These are phyloP conservation scores for Forsythia suspensa DNA, from an alignment of 257 asterid species.

Conservation along the genomic window DNA sequence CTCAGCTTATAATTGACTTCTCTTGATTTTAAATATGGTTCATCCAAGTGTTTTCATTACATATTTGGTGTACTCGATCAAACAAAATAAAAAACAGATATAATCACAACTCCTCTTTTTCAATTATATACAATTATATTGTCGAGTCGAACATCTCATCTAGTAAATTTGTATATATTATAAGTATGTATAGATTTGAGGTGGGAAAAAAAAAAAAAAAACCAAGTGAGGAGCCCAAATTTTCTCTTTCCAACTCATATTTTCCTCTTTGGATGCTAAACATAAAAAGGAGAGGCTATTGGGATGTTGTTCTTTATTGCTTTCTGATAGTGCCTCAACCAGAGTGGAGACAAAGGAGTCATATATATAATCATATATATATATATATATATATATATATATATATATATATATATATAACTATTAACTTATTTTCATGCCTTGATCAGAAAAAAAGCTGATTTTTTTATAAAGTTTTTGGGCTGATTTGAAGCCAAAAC, in stretches of 20 bases:
- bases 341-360: constrained; percentile 78
- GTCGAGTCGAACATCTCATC: no score
- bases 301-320: constrained; percentile 33
- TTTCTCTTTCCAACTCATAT: not conserved
- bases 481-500: constrained; percentile 5
- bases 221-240: constrained; percentile 49
- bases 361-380: constrained; percentile 41
- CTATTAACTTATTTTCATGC: constrained; percentile 17
- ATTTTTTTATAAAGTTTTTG: not conserved
- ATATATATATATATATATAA: not conserved
- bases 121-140: no score
- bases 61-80: no score
- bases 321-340: constrained; percentile 43
- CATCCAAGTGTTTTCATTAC: no score
- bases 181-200: constrained; percentile 43
- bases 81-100: no score
- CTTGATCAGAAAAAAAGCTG: constrained; percentile 21
- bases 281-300: not conserved
- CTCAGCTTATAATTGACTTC: no score
- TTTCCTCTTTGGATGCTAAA: not conserved
- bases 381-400: no score
- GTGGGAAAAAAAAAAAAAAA: no score
- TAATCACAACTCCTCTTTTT: no score
- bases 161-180: not conserved
- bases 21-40: not conserved